Conservation (phyloP, 768 basidiomycete genomes). For the Mycena epipterygia region DNA sequence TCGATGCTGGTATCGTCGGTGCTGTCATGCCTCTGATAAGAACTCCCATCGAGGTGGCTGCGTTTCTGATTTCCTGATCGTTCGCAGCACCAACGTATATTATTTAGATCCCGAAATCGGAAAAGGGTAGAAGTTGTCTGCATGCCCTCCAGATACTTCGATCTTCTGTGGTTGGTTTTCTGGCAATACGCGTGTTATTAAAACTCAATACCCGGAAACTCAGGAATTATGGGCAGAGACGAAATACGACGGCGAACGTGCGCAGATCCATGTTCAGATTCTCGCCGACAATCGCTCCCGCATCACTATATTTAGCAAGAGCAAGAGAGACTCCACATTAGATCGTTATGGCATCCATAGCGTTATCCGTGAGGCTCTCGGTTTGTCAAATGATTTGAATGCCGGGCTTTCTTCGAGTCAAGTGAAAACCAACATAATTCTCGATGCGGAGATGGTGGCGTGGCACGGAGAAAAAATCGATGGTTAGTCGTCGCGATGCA, state of each 20-base stretch:
- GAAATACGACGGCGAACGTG: slow-evolving; percentile 96
- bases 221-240: slow-evolving; percentile 86
- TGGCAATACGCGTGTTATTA: too few relatives aligned
- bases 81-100: slow-evolving; percentile 6
- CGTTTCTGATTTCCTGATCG: background rate
- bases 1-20: slow-evolving; percentile 49
- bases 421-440: slow-evolving; percentile 59
- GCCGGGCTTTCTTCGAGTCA: slow-evolving; percentile 16
- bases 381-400: slow-evolving; percentile 45
- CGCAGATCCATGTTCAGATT: slow-evolving; percentile 88
- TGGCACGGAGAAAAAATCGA: slow-evolving; percentile 80
- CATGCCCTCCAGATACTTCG: slow-evolving; percentile 66
- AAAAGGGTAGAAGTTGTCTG: slow-evolving; percentile 74
- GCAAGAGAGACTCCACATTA: slow-evolving; percentile 82
- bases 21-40: slow-evolving; percentile 64
- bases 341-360: slow-evolving; percentile 78
- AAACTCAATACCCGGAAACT: too few relatives aligned
- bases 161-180: too few relatives aligned
- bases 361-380: slow-evolving; percentile 73
- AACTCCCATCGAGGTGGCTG: slow-evolving; percentile 69
- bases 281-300: slow-evolving; percentile 49
- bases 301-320: slow-evolving; percentile 91
- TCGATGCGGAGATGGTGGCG: slow-evolving; percentile 94
- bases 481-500: slow-evolving; percentile 59
- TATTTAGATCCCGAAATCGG: slow-evolving; percentile 87